Evolutionary conservation across 257 asterid species (phyloP), one percentile per base, ranked within the genome.

Genomic region (Solanum appendiculatum): DNA sequence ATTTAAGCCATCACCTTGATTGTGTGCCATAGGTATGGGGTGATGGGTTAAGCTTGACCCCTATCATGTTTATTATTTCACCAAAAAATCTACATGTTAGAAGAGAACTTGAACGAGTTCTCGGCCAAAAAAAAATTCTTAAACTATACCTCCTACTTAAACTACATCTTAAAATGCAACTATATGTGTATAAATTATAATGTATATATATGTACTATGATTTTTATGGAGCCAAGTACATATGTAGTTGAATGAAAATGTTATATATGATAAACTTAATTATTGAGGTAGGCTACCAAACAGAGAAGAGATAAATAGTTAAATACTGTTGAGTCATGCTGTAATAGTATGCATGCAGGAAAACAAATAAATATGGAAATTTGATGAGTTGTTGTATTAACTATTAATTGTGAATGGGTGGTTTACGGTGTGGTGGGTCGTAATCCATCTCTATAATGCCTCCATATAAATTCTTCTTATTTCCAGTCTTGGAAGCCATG

Each of bases 341-440:
- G 23, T 75, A 75, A 75, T n/a, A 39, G 83, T n/a, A 6, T 6
- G 3, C 6, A 6, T 74, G 51, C 54, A 3, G 42, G 82, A 51
- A 74, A 39, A 39, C 23, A 23, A 21, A 73, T 73, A 74, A 74
- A 5, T 74, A 27, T 10, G 77, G 77, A 7, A 31, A 25, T 36
- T 13, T 74, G 6, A 25, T n/a, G 9, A 20, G 13, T 75, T n/a
- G 56, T 42, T 31, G 42, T 42, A 88, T 89, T 89, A 78, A 75
- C 87, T 42, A 88, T 89, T 89, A 78, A 75, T 89, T 91, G 87
- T 91, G 93, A 82, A 89, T 91, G 2, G 93, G 93, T 18, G 93
- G 81, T 80, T 89, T 88, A n/a, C 89, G 91, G 51, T 81, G 93
- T 39, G 91, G 91, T 89, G 93, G 83, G 25, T 91, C 87, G 82